phyloP scores from a whole-genome alignment of 23 red algal species.

The Chondrus crispus region DNA sequence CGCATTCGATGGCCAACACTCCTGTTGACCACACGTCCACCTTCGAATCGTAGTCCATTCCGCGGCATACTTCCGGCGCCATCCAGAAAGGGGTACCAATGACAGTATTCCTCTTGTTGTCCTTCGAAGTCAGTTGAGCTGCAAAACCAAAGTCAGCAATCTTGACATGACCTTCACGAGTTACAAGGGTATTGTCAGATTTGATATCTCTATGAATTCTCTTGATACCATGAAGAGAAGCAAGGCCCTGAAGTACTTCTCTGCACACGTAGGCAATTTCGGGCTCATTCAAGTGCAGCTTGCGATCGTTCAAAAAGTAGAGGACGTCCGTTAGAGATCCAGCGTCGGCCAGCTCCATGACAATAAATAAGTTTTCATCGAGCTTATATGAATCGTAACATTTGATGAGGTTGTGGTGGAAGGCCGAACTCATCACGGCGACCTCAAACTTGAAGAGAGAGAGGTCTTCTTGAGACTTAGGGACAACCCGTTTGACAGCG shows the following conservation, averaged over 20 bases:
- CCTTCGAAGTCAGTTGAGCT: slow-evolving; percentile 69
- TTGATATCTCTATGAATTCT: slow-evolving; percentile 94
- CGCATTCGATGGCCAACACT: slow-evolving; percentile 96
- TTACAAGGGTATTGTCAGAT: slow-evolving; percentile 81
- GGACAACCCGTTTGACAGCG: slow-evolving; percentile 85
- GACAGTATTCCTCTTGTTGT: slow-evolving; percentile 72
- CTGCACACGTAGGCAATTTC: slow-evolving; percentile 75
- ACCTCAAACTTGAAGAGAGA: slow-evolving; percentile 87
- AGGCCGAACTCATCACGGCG: slow-evolving; percentile 76
- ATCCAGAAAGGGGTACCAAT: slow-evolving; percentile 97
- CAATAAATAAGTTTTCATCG: slow-evolving; percentile 72
- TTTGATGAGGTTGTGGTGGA: slow-evolving; percentile 88
- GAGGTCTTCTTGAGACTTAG: slow-evolving; percentile 57
- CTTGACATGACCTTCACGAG: slow-evolving; percentile 61
- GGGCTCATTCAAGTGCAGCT: slow-evolving; percentile 73
- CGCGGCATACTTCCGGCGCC: slow-evolving; percentile 93
- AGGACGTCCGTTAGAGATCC: slow-evolving; percentile 92
- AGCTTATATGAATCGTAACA: slow-evolving; percentile 71
- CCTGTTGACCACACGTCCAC: slow-evolving; percentile 97
- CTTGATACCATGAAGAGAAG: slow-evolving; percentile 66
- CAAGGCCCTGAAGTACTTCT: slow-evolving; percentile 85
- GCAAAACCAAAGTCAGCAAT: slow-evolving; percentile 95
- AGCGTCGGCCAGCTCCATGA: slow-evolving; percentile 85
- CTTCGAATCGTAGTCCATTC: slow-evolving; percentile 87
- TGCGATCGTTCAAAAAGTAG: slow-evolving; percentile 65